Evolutionary conservation across 805 yeast species (phyloP).

Genomic region (Nadsonia fulvescens): DNA sequence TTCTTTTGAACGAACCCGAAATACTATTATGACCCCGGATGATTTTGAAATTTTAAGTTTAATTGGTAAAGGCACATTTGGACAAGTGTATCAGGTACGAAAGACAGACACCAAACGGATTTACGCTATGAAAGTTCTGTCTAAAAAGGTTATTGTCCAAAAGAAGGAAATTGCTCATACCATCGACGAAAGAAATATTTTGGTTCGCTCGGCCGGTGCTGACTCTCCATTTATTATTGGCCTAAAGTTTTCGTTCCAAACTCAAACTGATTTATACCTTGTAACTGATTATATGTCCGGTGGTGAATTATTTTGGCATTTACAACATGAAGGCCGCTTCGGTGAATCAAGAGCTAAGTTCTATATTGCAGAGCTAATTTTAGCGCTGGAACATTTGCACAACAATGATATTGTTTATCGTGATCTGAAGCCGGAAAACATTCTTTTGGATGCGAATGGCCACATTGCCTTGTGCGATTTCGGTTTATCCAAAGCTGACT

Average conservation of each 20-base stretch:
- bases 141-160: slow-evolving; percentile 86
- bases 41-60: slow-evolving; percentile 85
- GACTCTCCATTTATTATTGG: slow-evolving; percentile 91
- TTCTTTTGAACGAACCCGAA: slow-evolving; percentile 36
- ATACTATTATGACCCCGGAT: slow-evolving; percentile 48
- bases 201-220: slow-evolving; percentile 80
- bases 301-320: slow-evolving; percentile 91
- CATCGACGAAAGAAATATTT: slow-evolving; percentile 86
- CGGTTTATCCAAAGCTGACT: slow-evolving; percentile 87
- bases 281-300: slow-evolving; percentile 98
- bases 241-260: slow-evolving; percentile 87
- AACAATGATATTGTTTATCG: slow-evolving; percentile 92
- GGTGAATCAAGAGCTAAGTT: slow-evolving; percentile 88
- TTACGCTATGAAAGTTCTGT: slow-evolving; percentile 93
- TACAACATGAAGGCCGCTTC: slow-evolving; percentile 92
- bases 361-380: slow-evolving; percentile 86
- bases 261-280: slow-evolving; percentile 77
- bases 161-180: slow-evolving; percentile 97
- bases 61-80: slow-evolving; percentile 93
- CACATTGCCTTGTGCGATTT: slow-evolving; percentile 95
- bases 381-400: slow-evolving; percentile 87
- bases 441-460: slow-evolving; percentile 87
- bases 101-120: slow-evolving; percentile 79
- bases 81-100: slow-evolving; percentile 91
- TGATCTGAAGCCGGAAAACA: slow-evolving; percentile 94